phyloP scores from a whole-genome alignment of 352 stramenopile genomes.

The Globisporangium nagaii region DNA sequence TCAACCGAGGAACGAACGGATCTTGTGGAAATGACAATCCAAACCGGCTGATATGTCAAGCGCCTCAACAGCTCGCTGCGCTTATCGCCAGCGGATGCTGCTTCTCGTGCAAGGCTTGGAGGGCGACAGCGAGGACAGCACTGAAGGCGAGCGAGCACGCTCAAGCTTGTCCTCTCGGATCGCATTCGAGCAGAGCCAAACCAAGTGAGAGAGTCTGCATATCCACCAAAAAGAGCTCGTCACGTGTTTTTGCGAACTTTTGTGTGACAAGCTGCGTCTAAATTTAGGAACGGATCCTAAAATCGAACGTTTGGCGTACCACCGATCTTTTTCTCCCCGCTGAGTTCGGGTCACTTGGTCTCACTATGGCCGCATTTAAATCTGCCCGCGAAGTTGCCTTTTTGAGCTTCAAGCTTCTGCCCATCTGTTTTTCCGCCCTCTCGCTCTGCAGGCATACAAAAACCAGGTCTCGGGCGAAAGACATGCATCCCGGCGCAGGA shows the following conservation, averaged over 20 bases:
- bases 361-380: not conserved
- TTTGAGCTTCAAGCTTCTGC: slow-evolving; percentile 1
- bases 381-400: not conserved
- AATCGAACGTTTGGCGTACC: not conserved
- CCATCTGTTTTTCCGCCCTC: not conserved
- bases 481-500: not conserved
- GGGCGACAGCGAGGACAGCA: too few species aligned
- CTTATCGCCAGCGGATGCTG: too few species aligned
- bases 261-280: not conserved
- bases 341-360: not conserved
- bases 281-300: not conserved
- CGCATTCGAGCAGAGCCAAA: too few species aligned
- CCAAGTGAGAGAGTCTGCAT: too few species aligned
- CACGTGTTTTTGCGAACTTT: not conserved
- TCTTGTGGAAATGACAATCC: too few species aligned
- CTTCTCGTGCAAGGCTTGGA: too few species aligned
- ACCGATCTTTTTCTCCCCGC: not conserved
- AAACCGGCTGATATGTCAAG: too few species aligned
- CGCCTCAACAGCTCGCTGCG: too few species aligned
- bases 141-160: too few species aligned
- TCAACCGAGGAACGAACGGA: too few species aligned
- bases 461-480: not conserved
- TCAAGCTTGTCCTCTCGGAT: too few species aligned
- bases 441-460: slow-evolving; percentile 5
- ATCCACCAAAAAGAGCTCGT: too few species aligned